Base-by-base conservation (phyloP, 345 rosid genomes). In the Arabidopsis arenosa region DNA sequence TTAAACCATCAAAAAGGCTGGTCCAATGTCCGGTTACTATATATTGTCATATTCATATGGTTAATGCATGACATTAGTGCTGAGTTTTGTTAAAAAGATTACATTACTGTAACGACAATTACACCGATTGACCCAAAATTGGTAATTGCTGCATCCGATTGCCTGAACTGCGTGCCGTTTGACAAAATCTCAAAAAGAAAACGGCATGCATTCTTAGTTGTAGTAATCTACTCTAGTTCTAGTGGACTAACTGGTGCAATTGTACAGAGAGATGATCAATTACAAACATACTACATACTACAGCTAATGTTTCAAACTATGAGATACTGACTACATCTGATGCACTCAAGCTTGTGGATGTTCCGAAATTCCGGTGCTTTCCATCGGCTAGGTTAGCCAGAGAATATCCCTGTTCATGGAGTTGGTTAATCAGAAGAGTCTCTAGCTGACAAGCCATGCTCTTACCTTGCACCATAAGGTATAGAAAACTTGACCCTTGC, bases 401-500 rank as follows among this genome's bases (percentile, higher is more conserved):
- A 21, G 75, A 63, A 79, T 84, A 95, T 45, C 97, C 97, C 44
- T 71, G 87, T 21, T 68, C 74, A 5, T 80, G 84, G 43, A 92
- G 91, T 80, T 92, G 97, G 84, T 95, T 90, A 79, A 95, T 86
- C 58, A 95, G 86, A 71, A 95, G 96, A 14, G 99, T 95, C 83
- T 95, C 99, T 33, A 95, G 80, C 80, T 86, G 96, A 80, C 97
- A 93, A 37, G 97, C 99, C 2, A 86, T 55, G 84, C 97, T 95
- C 85, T 95, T 95, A 75, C 99, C 99, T 1, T 89, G 86, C 39
- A 95, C 97, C 35, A 66, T 43, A 53, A 90, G 84, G 85, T 92
- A 95, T 15, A 92, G 59, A 78, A 95, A 95, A 13, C 93, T 79
- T 6, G 96, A 90, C 45, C 75, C 87, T 72, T 81, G 84, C 88